These are phyloP conservation scores for Coniochaeta pulveracea DNA, from an alignment of 2,329 filamentous ascomycete species.

Conservation along the genomic window DNA sequence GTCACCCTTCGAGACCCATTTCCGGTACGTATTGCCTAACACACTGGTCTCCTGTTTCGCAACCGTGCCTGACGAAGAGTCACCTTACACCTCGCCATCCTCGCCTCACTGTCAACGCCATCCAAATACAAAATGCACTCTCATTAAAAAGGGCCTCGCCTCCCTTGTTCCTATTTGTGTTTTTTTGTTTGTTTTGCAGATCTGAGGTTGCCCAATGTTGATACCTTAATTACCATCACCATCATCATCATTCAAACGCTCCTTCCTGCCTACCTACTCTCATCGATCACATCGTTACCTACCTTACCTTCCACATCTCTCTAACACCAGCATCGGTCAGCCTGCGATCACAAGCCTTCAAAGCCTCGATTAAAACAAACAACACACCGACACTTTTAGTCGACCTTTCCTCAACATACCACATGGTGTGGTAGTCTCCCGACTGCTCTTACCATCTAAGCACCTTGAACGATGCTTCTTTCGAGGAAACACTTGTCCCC, in stretches of 20 bases:
- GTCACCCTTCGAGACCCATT: too few relatives aligned
- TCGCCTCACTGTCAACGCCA: not conserved
- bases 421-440: constrained; percentile 22
- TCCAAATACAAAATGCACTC: too few relatives aligned
- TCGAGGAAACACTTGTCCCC: constrained; percentile 36
- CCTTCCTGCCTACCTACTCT: too few relatives aligned
- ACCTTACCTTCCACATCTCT: constrained; percentile 2
- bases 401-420: constrained; percentile 7
- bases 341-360: constrained; percentile 3
- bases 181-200: not conserved
- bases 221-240: too few relatives aligned
- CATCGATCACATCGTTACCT: too few relatives aligned
- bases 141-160: too few relatives aligned
- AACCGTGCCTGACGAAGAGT: not conserved
- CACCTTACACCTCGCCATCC: not conserved
- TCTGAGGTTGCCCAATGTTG: too few relatives aligned
- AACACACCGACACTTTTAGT: not conserved
- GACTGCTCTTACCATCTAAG: constrained; percentile 14
- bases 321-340: not conserved
- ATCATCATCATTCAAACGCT: too few relatives aligned
- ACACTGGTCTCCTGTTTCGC: not conserved
- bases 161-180: too few relatives aligned
- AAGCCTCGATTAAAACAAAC: constrained; percentile 5
- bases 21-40: too few relatives aligned
- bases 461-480: constrained; percentile 41